phyloP scores from a whole-genome alignment of 768 basidiomycete genomes.

The Boletus insuetus region DNA sequence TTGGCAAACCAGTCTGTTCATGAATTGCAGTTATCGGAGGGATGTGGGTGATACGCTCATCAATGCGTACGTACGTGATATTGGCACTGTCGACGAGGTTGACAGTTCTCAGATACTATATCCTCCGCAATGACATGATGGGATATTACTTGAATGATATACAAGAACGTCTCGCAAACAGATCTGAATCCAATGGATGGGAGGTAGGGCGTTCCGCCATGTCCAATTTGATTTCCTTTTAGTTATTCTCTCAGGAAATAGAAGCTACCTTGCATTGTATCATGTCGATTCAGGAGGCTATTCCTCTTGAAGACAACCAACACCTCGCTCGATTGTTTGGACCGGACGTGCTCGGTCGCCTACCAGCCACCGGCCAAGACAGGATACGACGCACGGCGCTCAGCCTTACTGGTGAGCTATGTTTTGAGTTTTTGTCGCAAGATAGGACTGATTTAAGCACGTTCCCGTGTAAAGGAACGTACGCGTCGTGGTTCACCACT shows the following conservation, averaged over 20 bases:
- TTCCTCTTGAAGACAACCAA: slow-evolving; percentile 54
- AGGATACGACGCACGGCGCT: slow-evolving; percentile 74
- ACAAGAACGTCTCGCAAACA: slow-evolving; percentile 47
- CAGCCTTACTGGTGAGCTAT: slow-evolving; percentile 64
- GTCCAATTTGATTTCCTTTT: neutral
- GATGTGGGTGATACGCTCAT: slow-evolving; percentile 87
- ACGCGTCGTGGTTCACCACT: slow-evolving; percentile 78
- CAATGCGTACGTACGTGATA: slow-evolving; percentile 62
- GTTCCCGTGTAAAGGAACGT: slow-evolving; percentile 47
- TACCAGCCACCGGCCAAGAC: slow-evolving; percentile 63
- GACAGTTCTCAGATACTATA: slow-evolving; percentile 63
- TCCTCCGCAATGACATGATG: slow-evolving; percentile 83
- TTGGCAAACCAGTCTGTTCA: neutral
- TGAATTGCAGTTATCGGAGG: slow-evolving; percentile 61
- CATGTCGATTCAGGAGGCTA: slow-evolving; percentile 83
- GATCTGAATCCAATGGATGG: slow-evolving; percentile 56
- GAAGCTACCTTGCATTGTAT: slow-evolving; percentile 88
- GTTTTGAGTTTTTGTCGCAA: neutral
- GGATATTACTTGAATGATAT: slow-evolving; percentile 65
- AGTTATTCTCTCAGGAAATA: slow-evolving; percentile 55
- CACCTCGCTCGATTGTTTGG: slow-evolving; percentile 68
- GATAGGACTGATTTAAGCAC: neutral
- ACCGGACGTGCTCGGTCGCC: slow-evolving; percentile 61
- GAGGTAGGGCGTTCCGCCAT: slow-evolving; percentile 50
- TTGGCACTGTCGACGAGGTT: slow-evolving; percentile 1